Base-by-base conservation (phyloP, 2,329 filamentous ascomycete genomes). In the Capronia coronata region DNA sequence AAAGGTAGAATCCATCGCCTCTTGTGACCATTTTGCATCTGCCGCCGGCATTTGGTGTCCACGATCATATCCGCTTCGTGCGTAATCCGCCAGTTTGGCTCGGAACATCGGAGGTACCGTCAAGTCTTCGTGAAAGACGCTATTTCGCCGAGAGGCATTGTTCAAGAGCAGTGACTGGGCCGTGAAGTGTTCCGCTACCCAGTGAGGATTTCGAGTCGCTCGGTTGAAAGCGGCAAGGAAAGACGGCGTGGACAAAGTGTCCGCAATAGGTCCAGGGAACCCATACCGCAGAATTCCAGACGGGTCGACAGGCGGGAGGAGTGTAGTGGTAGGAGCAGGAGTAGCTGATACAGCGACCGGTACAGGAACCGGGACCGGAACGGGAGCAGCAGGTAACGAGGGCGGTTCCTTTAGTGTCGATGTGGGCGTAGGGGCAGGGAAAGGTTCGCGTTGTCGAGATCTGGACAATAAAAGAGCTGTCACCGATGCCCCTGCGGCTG, bases 11-110 rank as follows among this genome's bases (percentile, higher is more conserved):
- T 98, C 82, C 88, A 98, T 95, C 57, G 93, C 90, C 29, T 79
- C 69, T 70, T 98, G 93, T 56, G 83, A 87, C 90, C 93, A 98
- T 72, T 94, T 94, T 49, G 86, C 87, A 70, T 98, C 93, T 34
- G 93, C 93, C 4, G 93, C 93, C 8, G 93, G 93, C 8, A 97
- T 91, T 71, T 98, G 93, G 71, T 98, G 93, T 54, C 93, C 93
- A 30, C 93, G 81, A 69, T 98, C 93, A 68, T 94, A 98, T 62
- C 93, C 93, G 32, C 84, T 90, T 59, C 91, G 86, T 74, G 84
- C 90, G 74, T 98, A 98, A 75, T 98, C 93, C 68, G 87, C 85
- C 50, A 98, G 77, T 67, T 84, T 85, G 51, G 87, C 93, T 56
- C 90, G 85, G 75, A 96, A 98, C 70, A 86, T 83, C 45, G 84